A percentile compares a stretch with the other conserved stretches of the same genome.
Conservation (phyloP, 257 asterid genomes). For the Solanum chmielewskii region DNA sequence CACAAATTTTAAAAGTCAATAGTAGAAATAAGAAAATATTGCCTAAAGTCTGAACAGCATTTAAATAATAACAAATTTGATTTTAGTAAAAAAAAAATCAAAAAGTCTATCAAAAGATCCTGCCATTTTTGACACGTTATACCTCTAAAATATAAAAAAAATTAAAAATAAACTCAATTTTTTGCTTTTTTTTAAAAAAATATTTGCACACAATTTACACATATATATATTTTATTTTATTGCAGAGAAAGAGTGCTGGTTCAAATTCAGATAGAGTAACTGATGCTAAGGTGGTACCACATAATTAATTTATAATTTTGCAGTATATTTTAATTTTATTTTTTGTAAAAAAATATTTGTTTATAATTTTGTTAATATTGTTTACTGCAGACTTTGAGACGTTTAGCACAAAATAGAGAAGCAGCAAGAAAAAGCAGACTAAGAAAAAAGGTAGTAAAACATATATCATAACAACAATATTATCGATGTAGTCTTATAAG, state of each 20-base stretch:
- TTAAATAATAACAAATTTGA: conserved; percentile 13
- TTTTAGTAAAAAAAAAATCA: conserved; percentile 3
- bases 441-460: conserved; percentile 57
- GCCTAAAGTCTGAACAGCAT: conserved; percentile 19
- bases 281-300: conserved; percentile 69
- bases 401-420: conserved; percentile 97
- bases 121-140: conserved; percentile 29
- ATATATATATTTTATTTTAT: background rate
- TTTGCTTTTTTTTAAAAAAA: too few relatives aligned
- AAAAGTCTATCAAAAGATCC: conserved; percentile 17
- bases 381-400: conserved; percentile 64
- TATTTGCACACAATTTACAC: background rate
- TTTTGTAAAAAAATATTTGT: background rate
- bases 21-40: background rate
- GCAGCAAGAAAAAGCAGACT: conserved; percentile 98
- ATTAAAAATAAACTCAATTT: background rate
- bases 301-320: background rate
- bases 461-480: too few relatives aligned
- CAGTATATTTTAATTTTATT: background rate
- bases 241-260: conserved; percentile 75
- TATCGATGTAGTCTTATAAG: background rate
- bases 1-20: background rate
- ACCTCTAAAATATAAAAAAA: background rate
- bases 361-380: background rate
- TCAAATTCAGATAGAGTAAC: conserved; percentile 54